These are phyloP conservation scores for Oryza officinalis DNA, from an alignment of 176 grass and related monocot species.

Conservation along the genomic window DNA sequence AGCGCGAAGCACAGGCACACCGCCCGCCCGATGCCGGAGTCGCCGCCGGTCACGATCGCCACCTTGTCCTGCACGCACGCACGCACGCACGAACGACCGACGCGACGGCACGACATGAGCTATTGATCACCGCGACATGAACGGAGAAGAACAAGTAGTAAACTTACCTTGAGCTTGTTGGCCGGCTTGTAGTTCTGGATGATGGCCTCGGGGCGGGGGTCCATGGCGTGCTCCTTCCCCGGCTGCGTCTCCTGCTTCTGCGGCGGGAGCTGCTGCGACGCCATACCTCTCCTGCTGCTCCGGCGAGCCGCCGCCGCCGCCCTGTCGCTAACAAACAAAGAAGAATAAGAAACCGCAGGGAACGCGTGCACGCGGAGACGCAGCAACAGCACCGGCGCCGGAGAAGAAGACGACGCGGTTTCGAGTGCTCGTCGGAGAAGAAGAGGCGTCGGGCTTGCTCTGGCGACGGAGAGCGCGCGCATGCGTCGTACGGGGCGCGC, in stretches of 20 bases:
- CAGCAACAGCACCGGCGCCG: background rate
- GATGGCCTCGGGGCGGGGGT: conserved; percentile 53
- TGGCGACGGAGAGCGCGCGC: background rate
- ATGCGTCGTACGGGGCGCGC: background rate
- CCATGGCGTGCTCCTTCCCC: conserved; percentile 71
- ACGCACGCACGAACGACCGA: background rate
- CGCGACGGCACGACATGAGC: no score
- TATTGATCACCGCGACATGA: background rate
- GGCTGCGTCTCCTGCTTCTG: conserved; percentile 67
- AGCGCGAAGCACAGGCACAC: conserved; percentile 75
- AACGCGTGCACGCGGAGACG: background rate
- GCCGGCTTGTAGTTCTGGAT: conserved; percentile 58
- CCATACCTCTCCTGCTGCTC: conserved; percentile 45
- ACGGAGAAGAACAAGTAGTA: background rate
- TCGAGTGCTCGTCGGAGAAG: background rate
- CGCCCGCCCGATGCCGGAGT: conserved; percentile 85
- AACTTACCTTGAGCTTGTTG: conserved; percentile 52
- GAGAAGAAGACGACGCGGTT: background rate
- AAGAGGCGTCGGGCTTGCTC: no score
- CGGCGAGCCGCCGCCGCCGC: background rate
- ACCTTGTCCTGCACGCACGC: conserved; percentile 58
- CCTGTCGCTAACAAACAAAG: background rate
- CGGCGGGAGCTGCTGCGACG: conserved; percentile 57
- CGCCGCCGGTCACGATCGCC: conserved; percentile 80
- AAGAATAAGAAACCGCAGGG: background rate